phyloP scores from a whole-genome alignment of 805 yeast species.

The Saturnispora besseyi region DNA sequence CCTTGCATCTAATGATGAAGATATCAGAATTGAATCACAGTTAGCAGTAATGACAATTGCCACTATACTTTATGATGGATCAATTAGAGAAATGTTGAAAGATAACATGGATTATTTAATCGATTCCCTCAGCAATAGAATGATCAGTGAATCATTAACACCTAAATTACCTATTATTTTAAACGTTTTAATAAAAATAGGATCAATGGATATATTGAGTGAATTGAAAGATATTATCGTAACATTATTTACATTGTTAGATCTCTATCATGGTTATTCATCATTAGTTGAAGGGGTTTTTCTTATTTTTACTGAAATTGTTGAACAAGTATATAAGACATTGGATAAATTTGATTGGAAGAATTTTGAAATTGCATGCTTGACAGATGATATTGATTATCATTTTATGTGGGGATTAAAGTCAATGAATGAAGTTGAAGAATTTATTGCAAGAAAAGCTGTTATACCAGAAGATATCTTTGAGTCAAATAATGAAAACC shows the following conservation, averaged over 20 bases:
- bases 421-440: conserved; percentile 34
- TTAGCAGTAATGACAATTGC: conserved; percentile 45
- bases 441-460: conserved; percentile 32
- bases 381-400: conserved; percentile 20
- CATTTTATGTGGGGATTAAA: conserved; percentile 56
- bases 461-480: conserved; percentile 19
- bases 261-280: conserved; percentile 76
- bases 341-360: conserved; percentile 24
- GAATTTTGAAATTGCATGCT: conserved; percentile 12
- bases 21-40: conserved; percentile 44
- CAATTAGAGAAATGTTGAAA: conserved; percentile 45
- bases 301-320: conserved; percentile 53
- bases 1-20: conserved; percentile 46
- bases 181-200: conserved; percentile 56
- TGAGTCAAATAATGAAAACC: conserved; percentile 3
- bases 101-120: conserved; percentile 74
- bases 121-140: conserved; percentile 63
- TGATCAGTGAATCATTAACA: conserved; percentile 62
- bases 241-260: conserved; percentile 68
- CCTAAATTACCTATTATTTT: conserved; percentile 68
- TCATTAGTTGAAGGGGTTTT: conserved; percentile 66
- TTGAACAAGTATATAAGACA: conserved; percentile 38
- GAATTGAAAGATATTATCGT: conserved; percentile 62
- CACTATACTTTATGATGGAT: conserved; percentile 41
- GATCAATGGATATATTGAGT: conserved; percentile 56